These are phyloP conservation scores for Prunus davidiana DNA, from an alignment of 306 rosid species.

Conservation along the genomic window DNA sequence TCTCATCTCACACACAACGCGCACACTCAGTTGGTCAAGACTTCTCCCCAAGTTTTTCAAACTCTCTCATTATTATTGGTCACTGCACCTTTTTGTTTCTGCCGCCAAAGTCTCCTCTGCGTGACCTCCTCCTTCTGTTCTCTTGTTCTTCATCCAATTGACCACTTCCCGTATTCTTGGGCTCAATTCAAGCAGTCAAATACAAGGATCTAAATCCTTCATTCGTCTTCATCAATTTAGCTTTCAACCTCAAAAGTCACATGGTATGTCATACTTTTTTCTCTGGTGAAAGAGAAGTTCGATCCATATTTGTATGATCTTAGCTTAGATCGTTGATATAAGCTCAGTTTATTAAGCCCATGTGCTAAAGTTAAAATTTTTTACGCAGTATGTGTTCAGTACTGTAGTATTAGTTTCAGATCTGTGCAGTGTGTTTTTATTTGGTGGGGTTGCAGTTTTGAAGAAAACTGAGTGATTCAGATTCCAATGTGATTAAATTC, in stretches of 20 bases:
- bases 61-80: not conserved
- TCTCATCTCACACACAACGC: not conserved
- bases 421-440: slow-evolving; percentile 19
- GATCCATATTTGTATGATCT: not conserved
- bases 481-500: slow-evolving; percentile 7
- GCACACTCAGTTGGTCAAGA: not conserved
- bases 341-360: slow-evolving; percentile 19
- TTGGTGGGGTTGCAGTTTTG: slow-evolving; percentile 3
- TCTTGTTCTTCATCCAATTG: not conserved
- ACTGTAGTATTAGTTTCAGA: slow-evolving; percentile 21
- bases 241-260: not conserved
- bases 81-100: not conserved
- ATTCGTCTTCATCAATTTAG: not conserved
- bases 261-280: slow-evolving; percentile 3
- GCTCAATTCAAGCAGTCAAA: not conserved
- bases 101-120: not conserved
- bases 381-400: slow-evolving; percentile 16
- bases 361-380: slow-evolving; percentile 16
- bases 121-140: not conserved
- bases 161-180: not conserved
- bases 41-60: not conserved
- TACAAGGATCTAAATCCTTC: not conserved
- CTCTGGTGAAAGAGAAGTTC: not conserved
- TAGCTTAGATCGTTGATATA: slow-evolving; percentile 17
- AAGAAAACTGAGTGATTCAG: not conserved